A percentile compares a stretch with the other conserved stretches of the same genome.
phyloP scores from a whole-genome alignment of 108 stramenopile genomes.

The Cyclotella kingstonii region DNA sequence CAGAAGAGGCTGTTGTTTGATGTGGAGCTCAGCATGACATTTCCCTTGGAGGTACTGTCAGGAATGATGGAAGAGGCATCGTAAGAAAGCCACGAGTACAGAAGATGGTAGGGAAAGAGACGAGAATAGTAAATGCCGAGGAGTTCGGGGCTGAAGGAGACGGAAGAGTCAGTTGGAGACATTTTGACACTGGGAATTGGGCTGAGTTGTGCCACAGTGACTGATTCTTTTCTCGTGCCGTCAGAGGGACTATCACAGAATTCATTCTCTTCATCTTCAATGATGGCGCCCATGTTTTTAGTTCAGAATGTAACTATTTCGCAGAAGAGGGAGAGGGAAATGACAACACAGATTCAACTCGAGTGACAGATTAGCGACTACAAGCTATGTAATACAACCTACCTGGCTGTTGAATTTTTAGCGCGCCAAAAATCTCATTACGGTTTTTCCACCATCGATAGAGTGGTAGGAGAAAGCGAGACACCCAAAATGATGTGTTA shows the following conservation, averaged over 20 bases:
- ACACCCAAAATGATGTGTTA: no score
- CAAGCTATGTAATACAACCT: no score
- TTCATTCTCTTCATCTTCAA: slow-evolving; percentile 18
- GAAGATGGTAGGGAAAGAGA: slow-evolving; percentile 86
- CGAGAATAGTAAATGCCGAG: slow-evolving; percentile 89
- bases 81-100: slow-evolving; percentile 75
- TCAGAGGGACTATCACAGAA: neutral
- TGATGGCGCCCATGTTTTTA: slow-evolving; percentile 6
- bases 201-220: neutral
- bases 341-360: no score
- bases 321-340: no score
- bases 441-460: no score
- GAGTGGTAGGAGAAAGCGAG: no score
- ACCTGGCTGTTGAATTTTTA: no score
- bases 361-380: no score
- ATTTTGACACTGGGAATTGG: slow-evolving; percentile 1
- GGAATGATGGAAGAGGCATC: slow-evolving; percentile 29
- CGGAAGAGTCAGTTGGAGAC: slow-evolving; percentile 20
- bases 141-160: slow-evolving; percentile 87
- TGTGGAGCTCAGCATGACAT: no score
- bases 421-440: no score
- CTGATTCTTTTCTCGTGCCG: neutral
- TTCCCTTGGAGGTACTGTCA: neutral
- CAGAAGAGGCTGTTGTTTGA: slow-evolving; percentile 38
- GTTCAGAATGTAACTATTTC: no score